Conservation (phyloP, 805 yeast species). For the Cyberlindnera subsufficiens region DNA sequence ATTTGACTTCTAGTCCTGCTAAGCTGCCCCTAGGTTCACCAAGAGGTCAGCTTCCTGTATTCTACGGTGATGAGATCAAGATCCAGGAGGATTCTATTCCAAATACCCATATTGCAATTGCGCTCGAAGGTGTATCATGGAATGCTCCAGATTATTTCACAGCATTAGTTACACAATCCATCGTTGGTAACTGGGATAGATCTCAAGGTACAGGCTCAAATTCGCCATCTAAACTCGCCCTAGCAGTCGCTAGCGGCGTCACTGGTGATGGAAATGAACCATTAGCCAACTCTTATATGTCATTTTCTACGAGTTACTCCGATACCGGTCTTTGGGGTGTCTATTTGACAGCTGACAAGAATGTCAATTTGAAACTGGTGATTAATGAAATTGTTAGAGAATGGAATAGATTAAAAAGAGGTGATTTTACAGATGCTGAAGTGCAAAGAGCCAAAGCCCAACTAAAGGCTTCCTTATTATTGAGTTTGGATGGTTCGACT, state of each 20-base stretch:
- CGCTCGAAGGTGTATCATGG: slow-evolving; percentile 99
- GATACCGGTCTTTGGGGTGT: slow-evolving; percentile 99
- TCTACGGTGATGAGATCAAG: slow-evolving; percentile 81
- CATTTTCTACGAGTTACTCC: slow-evolving; percentile 93
- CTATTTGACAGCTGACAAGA: slow-evolving; percentile 73
- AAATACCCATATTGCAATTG: slow-evolving; percentile 84
- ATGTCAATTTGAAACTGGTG: slow-evolving; percentile 57
- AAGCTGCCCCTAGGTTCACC: slow-evolving; percentile 67
- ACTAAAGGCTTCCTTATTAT: slow-evolving; percentile 82
- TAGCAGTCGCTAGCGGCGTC: slow-evolving; percentile 52
- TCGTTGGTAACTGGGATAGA: slow-evolving; percentile 97
- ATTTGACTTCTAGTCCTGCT: slow-evolving; percentile 45
- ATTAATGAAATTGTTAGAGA: slow-evolving; percentile 75
- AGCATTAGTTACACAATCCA: slow-evolving; percentile 93
- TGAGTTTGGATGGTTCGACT: slow-evolving; percentile 91
- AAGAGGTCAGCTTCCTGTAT: slow-evolving; percentile 63
- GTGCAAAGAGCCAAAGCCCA: slow-evolving; percentile 94
- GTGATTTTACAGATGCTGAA: slow-evolving; percentile 75
- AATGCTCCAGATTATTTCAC: slow-evolving; percentile 91
- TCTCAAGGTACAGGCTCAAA: slow-evolving; percentile 78
- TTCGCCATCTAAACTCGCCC: slow-evolving; percentile 80
- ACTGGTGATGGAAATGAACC: slow-evolving; percentile 51
- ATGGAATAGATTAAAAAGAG: slow-evolving; percentile 81
- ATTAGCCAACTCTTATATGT: slow-evolving; percentile 91
- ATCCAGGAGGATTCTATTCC: slow-evolving; percentile 80